Evolutionary conservation across 2,329 filamentous ascomycete species (phyloP).

Genomic region (Myriosclerotinia curreyana): DNA sequence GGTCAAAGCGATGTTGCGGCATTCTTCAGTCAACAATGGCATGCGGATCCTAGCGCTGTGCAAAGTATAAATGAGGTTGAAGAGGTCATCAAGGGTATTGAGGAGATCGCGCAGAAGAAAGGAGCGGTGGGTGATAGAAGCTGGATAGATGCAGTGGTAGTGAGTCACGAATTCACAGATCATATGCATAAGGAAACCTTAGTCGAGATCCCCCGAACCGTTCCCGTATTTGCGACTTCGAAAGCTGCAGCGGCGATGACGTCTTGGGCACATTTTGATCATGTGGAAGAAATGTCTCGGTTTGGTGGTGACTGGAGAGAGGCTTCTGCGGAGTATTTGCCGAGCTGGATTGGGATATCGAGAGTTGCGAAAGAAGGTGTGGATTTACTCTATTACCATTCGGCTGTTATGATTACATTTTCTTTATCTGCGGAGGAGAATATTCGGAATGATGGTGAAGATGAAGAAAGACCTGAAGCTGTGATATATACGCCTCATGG

Average conservation of each 20-base stretch:
- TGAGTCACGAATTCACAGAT: slow-evolving; percentile 67
- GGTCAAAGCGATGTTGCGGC: slow-evolving; percentile 60
- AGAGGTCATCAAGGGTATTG: slow-evolving; percentile 48
- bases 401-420: slow-evolving; percentile 59
- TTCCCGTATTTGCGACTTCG: slow-evolving; percentile 58
- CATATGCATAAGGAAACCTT: slow-evolving; percentile 61
- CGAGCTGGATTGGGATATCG: slow-evolving; percentile 60
- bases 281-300: slow-evolving; percentile 44
- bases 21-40: slow-evolving; percentile 66
- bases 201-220: slow-evolving; percentile 49
- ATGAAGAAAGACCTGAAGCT: slow-evolving; percentile 46
- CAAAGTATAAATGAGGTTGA: slow-evolving; percentile 56
- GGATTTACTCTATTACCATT: slow-evolving; percentile 56
- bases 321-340: slow-evolving; percentile 41
- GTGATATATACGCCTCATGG: slow-evolving; percentile 65
- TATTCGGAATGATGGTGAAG: slow-evolving; percentile 30
- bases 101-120: slow-evolving; percentile 36
- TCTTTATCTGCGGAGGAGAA: slow-evolving; percentile 25
- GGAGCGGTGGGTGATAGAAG: slow-evolving; percentile 25
- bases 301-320: slow-evolving; percentile 39
- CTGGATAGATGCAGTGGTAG: slow-evolving; percentile 56
- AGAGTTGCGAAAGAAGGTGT: slow-evolving; percentile 54
- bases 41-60: slow-evolving; percentile 53
- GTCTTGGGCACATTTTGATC: slow-evolving; percentile 58
- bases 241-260: slow-evolving; percentile 56